Base-by-base conservation (phyloP, 345 rosid species). In the Orychophragmus violaceus region DNA sequence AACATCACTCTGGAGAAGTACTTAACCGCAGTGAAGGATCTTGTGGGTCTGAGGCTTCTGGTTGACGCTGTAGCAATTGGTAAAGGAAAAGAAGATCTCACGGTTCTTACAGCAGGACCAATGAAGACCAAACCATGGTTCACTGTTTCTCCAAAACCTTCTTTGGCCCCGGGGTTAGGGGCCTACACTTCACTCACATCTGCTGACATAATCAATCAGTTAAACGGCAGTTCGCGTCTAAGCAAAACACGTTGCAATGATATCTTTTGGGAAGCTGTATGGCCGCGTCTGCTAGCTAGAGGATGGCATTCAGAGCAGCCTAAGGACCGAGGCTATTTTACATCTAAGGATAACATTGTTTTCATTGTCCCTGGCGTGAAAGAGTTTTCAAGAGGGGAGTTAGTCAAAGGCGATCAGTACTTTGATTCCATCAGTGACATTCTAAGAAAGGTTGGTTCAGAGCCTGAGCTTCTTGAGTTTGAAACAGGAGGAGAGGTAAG, bases 241-340 rank as follows among this genome's bases (percentile, higher is more conserved):
- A 84, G 91, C 81, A 88, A 88, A 79, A 84, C 85, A 46, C 91
- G 89, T n/a, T 77, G 78, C 53, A 84, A 60, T 65, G 89, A 88
- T 78, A 81, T 88, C 37, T 88, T 85, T 60, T 85, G 95, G 95
- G 91, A 85, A 63, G 89, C 89, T 48, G 86, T 85, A 55, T 88
- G 91, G 95, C 95, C 89, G 1, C 88, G 87, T 54, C 72, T 87
- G 68, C 78, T 87, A 5, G 95, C 83, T 17, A 75, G 83, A 76
- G 91, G 95, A 66, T 88, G 95, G 95, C 84, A 68, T 72, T 88
- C 91, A 53, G 13, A 36, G 14, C 16, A 36, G 6, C 6, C 6
- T 1, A 12, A 12, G 42, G 16, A 35, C 39, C 39, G 39, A 10
- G 16, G 16, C 42, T 36, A 36, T 8, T 8, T 30, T 30, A 30